Evolutionary conservation across 306 rosid species (phyloP), one percentile per base, ranked within the genome.

Genomic region (Begonia loranthoides): DNA sequence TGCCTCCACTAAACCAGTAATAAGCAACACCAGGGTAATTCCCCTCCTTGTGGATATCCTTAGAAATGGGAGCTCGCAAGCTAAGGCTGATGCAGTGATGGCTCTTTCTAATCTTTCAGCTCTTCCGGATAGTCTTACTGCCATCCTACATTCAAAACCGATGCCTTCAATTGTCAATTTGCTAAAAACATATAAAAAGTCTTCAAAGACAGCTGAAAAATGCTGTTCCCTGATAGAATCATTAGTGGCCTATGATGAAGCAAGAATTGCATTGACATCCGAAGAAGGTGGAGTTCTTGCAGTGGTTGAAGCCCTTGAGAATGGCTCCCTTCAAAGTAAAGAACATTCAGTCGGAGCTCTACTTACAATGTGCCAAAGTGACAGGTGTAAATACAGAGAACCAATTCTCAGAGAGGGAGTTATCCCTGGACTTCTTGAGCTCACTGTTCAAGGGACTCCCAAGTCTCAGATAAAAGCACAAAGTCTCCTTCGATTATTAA

Each of bases 81-180:
- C 94, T 28, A 82, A 71, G 70, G 83, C 87, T 15, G 99, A 90
- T 63, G 79, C 99, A 40, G 86, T 83, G 17, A 90, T 78, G 99
- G 95, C 96, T 58, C 99, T 90, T 46, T 80, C 99, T 61, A 90
- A 90, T 69, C 83, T 90, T 59, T 82, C 99, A 48, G 78, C 95
- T 13, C 66, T 68, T 58, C 70, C 82, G 1, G 15, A 54, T 38
- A 90, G 75, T 63, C 94, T 83, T 57, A 53, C 45, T 28, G 44
- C 67, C 69, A 76, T 90, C 60, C 83, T 76, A 2, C 67, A 75
- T 70, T 65, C 86, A 56, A 65, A 76, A 17, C 96, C 94, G 17
- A 63, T 83, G 69, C 86, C 93, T 15, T 69, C 51, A 17, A 78
- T 90, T 28, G 77, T 82, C 48, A 55, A 51, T 51, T 50, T 90